A percentile compares a stretch with the other conserved stretches of the same genome.
These are phyloP conservation scores for Usnea hakonensis DNA, from an alignment of 495 filamentous ascomycete species.

Conservation along the genomic window DNA sequence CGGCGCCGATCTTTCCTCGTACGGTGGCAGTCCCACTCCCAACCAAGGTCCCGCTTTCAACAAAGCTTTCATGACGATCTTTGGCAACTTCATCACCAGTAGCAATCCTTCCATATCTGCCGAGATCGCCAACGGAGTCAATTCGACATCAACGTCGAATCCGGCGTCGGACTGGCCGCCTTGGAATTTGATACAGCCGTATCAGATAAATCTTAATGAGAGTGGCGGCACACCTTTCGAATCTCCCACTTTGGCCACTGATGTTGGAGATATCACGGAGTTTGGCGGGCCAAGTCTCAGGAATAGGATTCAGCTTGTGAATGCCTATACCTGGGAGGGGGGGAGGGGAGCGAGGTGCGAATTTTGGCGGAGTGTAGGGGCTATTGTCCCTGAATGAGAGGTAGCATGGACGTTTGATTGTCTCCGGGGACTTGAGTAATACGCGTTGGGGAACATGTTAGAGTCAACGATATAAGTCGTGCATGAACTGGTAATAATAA, in stretches of 20 bases:
- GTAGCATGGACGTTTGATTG: no score
- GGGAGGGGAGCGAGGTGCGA: constrained; percentile 48
- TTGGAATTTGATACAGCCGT: constrained; percentile 31
- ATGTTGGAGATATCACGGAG: constrained; percentile 20
- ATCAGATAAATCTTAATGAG: constrained; percentile 46
- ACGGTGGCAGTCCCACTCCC: constrained; percentile 36
- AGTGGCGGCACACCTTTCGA: constrained; percentile 40
- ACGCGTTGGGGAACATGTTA: no score
- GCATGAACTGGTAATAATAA: no score
- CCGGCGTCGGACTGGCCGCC: constrained; percentile 23
- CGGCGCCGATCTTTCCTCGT: constrained; percentile 44
- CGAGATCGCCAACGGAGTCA: constrained; percentile 32
- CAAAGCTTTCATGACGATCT: constrained; percentile 32
- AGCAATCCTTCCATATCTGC: constrained; percentile 46
- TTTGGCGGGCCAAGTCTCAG: constrained; percentile 36
- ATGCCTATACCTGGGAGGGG: constrained; percentile 49
- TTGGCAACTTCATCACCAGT: constrained; percentile 44
- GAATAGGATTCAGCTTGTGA: constrained; percentile 40
- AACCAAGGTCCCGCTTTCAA: constrained; percentile 30
- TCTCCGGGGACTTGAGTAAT: no score
- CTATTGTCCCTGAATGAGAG: constrained; percentile 32
- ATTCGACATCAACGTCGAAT: background rate
- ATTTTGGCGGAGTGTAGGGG: constrained; percentile 46
- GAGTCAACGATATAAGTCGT: no score
- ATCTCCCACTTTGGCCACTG: background rate